Evolutionary conservation across 2,329 filamentous ascomycete genomes (phyloP).

Genomic region (Cercospora sp.): DNA sequence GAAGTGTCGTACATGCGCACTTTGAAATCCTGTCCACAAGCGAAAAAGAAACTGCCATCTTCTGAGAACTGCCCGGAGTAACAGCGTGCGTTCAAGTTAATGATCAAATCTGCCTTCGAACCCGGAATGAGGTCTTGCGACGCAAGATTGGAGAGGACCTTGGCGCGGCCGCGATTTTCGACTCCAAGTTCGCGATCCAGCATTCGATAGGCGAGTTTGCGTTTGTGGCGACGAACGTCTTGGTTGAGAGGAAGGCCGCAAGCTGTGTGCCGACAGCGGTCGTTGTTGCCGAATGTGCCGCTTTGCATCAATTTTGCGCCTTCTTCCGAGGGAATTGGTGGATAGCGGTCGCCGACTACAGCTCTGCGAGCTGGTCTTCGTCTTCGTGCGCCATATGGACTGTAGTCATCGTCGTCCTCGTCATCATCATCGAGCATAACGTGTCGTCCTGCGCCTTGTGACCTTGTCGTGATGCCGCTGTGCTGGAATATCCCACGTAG

Average conservation of each 20-base stretch:
- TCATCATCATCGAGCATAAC: slow-evolving; percentile 31
- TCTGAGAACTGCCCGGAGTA: slow-evolving; percentile 97
- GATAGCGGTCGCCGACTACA: slow-evolving; percentile 59
- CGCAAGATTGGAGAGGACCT: slow-evolving; percentile 66
- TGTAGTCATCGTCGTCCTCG: slow-evolving; percentile 42
- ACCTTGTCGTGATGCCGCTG: slow-evolving; percentile 33
- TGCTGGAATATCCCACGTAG: slow-evolving; percentile 55
- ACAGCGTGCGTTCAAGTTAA: slow-evolving; percentile 81
- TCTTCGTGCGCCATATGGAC: slow-evolving; percentile 42
- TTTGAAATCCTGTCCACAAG: slow-evolving; percentile 86
- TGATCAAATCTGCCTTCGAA: slow-evolving; percentile 77
- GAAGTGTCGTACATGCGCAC: slow-evolving; percentile 98
- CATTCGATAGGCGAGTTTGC: slow-evolving; percentile 65
- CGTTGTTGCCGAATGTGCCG: slow-evolving; percentile 74
- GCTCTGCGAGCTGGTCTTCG: slow-evolving; percentile 52
- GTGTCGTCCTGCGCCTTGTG: slow-evolving; percentile 28
- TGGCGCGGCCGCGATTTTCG: slow-evolving; percentile 59
- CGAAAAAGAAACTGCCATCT: slow-evolving; percentile 96
- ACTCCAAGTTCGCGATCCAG: slow-evolving; percentile 80
- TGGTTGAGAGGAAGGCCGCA: slow-evolving; percentile 41
- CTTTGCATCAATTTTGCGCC: slow-evolving; percentile 78
- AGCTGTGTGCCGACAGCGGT: slow-evolving; percentile 52
- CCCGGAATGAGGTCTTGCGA: slow-evolving; percentile 72
- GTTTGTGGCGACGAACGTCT: slow-evolving; percentile 56
- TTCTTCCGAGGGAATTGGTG: slow-evolving; percentile 78